Base-by-base conservation (phyloP, 2,329 filamentous ascomycete genomes). In the Trichophyton mentagrophytes region DNA sequence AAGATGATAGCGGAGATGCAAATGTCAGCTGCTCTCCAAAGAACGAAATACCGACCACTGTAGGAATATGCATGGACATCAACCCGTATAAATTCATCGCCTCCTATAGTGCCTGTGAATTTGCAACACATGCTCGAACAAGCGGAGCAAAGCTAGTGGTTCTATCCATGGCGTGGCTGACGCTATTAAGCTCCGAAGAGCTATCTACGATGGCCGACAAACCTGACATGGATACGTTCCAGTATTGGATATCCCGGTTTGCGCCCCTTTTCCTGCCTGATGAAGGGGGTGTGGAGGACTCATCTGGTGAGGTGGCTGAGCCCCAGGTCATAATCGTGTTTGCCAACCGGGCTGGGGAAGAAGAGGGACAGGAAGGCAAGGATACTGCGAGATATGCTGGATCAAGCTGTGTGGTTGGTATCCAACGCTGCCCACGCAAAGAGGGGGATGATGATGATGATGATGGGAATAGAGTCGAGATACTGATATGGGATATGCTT, bases 141-240 rank as follows among this genome's bases (percentile, higher is more conserved):
- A 72, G 74, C 0, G 68, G 74, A 11, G 76, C 80, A 0, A 76
- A 77, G 55, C 67, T 85, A 22, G 77, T 85, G 3, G 77, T 85
- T 58, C 66, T 86, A 15, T 79, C 76, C n/a, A 85, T 85, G 81
- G 84, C 84, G 0, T 86, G 83, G 83, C 69, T 85, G 25, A 83
- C 81, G 15, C 69, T 75, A 30, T 69, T 82, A 25, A 70, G 73
- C 27, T 73, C 76, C 2, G 74, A 78, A 25, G 80, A 82, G 61
- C 68, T 84, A 30, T 69, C 71, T 20, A 65, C 69, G 6, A 70
- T 79, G 17, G 71, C 74, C 0, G 68, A 69, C 4, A 69, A 74
- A 59, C 80, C 82, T 3, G 83, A 86, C 65, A 72, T 81, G 68
- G 79, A 82, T 65, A 86, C 84, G 0, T 77, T 85, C 62, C 77